Conservation (phyloP, 2,329 filamentous ascomycete genomes). For the Fusarium bulbicola region DNA sequence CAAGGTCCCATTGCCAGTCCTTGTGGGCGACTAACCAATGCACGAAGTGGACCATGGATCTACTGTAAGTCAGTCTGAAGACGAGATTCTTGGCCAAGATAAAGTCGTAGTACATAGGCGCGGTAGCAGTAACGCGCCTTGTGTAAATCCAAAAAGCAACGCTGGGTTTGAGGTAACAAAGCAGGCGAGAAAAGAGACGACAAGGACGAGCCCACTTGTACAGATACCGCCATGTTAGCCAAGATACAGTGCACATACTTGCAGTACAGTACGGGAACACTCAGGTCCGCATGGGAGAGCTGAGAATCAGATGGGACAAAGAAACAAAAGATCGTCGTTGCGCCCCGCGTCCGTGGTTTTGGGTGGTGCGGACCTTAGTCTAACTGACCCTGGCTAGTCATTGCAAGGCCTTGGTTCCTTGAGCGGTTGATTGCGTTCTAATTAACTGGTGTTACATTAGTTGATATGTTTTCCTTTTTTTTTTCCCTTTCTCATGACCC, state of each 20-base stretch:
- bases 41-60: slow-evolving; percentile 33
- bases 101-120: neutral
- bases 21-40: slow-evolving; percentile 30
- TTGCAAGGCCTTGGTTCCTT: slow-evolving; percentile 28
- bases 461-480: slow-evolving; percentile 8
- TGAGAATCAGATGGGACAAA: slow-evolving; percentile 30
- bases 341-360: slow-evolving; percentile 43
- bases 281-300: slow-evolving; percentile 6
- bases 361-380: slow-evolving; percentile 39
- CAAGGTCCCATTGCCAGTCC: slow-evolving; percentile 18
- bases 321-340: slow-evolving; percentile 40
- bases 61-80: slow-evolving; percentile 30
- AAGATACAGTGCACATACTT: slow-evolving; percentile 7
- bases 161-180: slow-evolving; percentile 21
- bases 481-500: neutral
- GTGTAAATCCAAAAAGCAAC: slow-evolving; percentile 40
- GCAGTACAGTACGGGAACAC: neutral
- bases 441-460: slow-evolving; percentile 18
- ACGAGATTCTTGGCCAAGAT: slow-evolving; percentile 8
- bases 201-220: slow-evolving; percentile 12
- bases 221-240: slow-evolving; percentile 7
- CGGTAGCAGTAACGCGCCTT: slow-evolving; percentile 33
- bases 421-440: slow-evolving; percentile 25
- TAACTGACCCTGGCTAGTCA: slow-evolving; percentile 35
- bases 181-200: slow-evolving; percentile 43